A percentile compares a stretch with the other conserved stretches of the same genome.
These are phyloP conservation scores for Jatropha multifida DNA, from an alignment of 441 rosid species.

Conservation along the genomic window DNA sequence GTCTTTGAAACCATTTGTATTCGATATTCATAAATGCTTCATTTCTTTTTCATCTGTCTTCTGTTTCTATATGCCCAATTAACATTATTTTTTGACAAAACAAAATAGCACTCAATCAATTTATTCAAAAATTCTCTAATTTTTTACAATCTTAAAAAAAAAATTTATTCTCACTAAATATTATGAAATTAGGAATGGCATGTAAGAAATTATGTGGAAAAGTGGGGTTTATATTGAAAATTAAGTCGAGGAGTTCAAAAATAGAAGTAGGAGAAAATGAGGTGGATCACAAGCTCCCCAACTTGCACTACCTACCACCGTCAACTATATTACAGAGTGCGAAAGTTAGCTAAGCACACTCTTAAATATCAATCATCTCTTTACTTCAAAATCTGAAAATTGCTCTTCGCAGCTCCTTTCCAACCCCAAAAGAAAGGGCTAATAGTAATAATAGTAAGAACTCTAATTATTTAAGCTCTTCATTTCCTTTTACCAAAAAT, in stretches of 20 bases:
- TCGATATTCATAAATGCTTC: neutral
- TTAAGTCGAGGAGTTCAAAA: neutral
- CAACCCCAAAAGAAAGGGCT: neutral
- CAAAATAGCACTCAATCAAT: no score
- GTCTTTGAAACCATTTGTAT: neutral
- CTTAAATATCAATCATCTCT: neutral
- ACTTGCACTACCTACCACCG: constrained; percentile 10
- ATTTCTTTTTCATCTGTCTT: neutral
- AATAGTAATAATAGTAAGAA: neutral
- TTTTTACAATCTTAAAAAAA: no score
- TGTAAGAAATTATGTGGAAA: neutral
- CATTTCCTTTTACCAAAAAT: no score
- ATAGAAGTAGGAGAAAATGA: constrained; percentile 8
- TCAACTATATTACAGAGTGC: neutral
- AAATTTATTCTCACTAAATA: no score
- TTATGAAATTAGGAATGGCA: no score
- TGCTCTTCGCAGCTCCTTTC: neutral
- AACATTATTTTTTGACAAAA: no score
- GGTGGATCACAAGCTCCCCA: constrained; percentile 7
- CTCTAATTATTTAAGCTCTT: neutral
- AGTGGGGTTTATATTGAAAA: neutral
- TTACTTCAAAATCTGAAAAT: neutral
- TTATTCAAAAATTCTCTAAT: no score
- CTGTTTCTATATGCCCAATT: neutral
- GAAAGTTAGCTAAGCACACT: neutral